Evolutionary conservation across 164 flowering plant genomes (phyloP), one percentile per base, ranked within the genome.

Genomic region (Macadamia tetraphylla): DNA sequence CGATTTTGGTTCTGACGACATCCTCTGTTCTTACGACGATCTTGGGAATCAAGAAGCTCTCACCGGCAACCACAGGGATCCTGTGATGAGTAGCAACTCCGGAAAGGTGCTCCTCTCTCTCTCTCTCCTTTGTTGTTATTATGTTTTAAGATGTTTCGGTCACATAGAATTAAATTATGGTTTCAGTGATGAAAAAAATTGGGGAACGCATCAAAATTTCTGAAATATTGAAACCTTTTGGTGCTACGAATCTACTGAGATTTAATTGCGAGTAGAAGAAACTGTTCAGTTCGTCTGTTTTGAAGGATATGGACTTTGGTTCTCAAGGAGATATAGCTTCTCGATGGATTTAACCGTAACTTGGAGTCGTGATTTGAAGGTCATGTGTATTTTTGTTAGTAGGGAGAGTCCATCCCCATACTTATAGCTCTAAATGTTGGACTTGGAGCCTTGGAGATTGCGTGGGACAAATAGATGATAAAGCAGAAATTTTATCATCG

Each of bases 1-100:
- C 60, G 95, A 90, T 84, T 90, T 90, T 68, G 88, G 78, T 3
- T 65, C 95, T 7, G 97, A 88, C 70, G 91, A 90, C 57, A 82
- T 90, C 51, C 85, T 90, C 15, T 90, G 89, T 75, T 82, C 90
- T 1, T 88, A 88, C 73, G 88, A 88, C 23, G 93, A 90, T 65
- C 80, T 81, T 65, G 70, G 48, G 35, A 74, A 77, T 75, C 92
- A 83, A 68, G 92, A 86, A 1, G 51, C 69, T 14, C 67, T 86
- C 6, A 84, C 81, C 64, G 85, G 87, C 1, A 67, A 17, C 62
- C 88, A 75, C 66, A 69, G 23, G 85, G 94, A 91, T 73, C 72
- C 90, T 29, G 77, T 65, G 15, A 67, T 69, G 29, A 79, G 73
- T 1, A 48, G 75, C 60, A 79, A 68, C 67, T 73, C 85, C 23